A percentile compares a stretch with the other conserved stretches of the same genome.
Evolutionary conservation across 352 stramenopile species (phyloP).

Genomic region (Pythium myriotylum): DNA sequence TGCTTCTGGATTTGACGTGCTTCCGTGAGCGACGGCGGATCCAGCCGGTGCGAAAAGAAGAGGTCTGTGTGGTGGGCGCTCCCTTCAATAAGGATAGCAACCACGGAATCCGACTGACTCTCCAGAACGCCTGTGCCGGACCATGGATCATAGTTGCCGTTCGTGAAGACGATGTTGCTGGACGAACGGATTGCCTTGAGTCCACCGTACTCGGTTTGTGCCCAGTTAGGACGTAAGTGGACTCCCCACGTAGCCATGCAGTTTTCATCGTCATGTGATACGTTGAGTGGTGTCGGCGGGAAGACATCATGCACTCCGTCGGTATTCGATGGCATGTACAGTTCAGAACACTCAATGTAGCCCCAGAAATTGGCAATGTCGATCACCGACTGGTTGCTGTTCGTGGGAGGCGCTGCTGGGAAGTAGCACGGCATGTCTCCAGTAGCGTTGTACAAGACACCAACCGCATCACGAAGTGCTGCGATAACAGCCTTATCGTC

Average conservation of each 20-base stretch:
- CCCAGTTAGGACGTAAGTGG: constrained; percentile 38
- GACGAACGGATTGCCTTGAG: constrained; percentile 31
- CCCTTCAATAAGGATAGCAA: constrained; percentile 50
- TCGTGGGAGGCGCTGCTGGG: background rate
- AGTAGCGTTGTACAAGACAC: constrained; percentile 49
- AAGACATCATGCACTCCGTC: constrained; percentile 78
- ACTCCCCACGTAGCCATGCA: constrained; percentile 52
- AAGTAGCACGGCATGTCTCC: constrained; percentile 36
- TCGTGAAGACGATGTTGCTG: constrained; percentile 92
- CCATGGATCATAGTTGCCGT: constrained; percentile 89
- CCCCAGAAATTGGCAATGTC: constrained; percentile 41
- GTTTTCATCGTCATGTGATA: constrained; percentile 32
- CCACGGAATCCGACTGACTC: constrained; percentile 45
- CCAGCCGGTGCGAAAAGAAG: constrained; percentile 30
- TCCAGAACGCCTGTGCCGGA: constrained; percentile 68
- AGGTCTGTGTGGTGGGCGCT: constrained; percentile 78
- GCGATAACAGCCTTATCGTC: constrained; percentile 29
- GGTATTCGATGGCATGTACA: constrained; percentile 45
- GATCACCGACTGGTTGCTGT: background rate
- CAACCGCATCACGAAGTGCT: constrained; percentile 35
- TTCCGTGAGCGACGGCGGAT: no score
- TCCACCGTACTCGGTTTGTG: constrained; percentile 46
- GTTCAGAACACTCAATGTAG: constrained; percentile 49
- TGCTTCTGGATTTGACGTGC: no score
- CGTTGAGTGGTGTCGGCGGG: constrained; percentile 42